Conservation (phyloP, 1,284 basidiomycete species). For the Ceratobasidium sp. region DNA sequence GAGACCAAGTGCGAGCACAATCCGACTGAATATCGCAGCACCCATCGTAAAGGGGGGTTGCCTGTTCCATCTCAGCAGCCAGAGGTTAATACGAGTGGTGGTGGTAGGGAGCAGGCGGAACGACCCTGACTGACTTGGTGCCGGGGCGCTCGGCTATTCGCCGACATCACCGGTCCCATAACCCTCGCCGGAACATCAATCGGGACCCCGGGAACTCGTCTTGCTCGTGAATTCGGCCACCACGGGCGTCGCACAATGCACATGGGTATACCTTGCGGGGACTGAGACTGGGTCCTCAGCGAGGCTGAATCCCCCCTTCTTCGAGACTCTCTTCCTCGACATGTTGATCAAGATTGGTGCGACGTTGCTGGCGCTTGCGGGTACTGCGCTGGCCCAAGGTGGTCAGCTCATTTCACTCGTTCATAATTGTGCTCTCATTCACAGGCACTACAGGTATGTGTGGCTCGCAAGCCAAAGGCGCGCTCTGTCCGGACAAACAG, state of each 20-base stretch:
- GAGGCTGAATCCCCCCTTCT: too few relatives aligned
- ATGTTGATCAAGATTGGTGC: not conserved
- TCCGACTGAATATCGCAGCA: not conserved
- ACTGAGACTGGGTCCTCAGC: too few relatives aligned
- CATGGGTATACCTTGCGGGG: conserved; percentile 13
- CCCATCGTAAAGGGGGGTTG: not conserved
- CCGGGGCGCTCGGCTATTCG: conserved; percentile 13
- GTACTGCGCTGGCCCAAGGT: not conserved
- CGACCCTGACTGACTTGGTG: not conserved
- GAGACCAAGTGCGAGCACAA: not conserved
- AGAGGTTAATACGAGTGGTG: not conserved
- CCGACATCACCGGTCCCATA: conserved; percentile 11
- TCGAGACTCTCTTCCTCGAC: not conserved
- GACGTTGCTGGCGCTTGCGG: not conserved
- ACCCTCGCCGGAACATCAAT: too few relatives aligned
- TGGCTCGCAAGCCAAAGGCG: conserved; percentile 29
- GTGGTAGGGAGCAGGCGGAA: not conserved
- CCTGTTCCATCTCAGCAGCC: not conserved
- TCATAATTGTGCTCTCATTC: not conserved
- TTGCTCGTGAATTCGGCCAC: not conserved
- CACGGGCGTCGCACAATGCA: not conserved
- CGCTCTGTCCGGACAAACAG: conserved; percentile 20
- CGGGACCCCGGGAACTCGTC: not conserved
- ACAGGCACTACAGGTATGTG: not conserved
- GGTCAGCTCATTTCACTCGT: not conserved